These are phyloP conservation scores for Pseudogymnoascus pannorum DNA, from an alignment of 2,329 filamentous ascomycete genomes.

Conservation along the genomic window DNA sequence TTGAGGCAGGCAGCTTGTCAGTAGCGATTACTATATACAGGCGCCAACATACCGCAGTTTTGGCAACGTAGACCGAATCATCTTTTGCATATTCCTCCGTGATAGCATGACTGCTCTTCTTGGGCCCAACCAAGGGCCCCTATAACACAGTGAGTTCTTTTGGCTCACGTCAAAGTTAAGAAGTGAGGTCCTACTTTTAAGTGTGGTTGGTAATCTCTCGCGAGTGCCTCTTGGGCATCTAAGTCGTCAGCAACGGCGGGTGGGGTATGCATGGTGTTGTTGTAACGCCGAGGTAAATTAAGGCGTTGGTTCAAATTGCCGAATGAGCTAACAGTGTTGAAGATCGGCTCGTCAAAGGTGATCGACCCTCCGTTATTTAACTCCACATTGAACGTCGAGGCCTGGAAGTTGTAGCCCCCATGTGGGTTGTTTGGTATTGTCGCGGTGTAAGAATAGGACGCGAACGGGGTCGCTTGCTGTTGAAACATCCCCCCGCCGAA, in stretches of 20 bases:
- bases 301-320: not conserved
- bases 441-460: not conserved
- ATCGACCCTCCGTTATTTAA: conserved; percentile 8
- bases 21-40: not conserved
- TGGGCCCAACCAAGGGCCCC: conserved; percentile 77
- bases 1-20: conserved; percentile 14
- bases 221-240: conserved; percentile 51
- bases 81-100: conserved; percentile 85
- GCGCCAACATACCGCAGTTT: conserved; percentile 64
- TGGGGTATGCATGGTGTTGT: conserved; percentile 20
- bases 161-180: not conserved
- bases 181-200: conserved; percentile 40
- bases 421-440: conserved; percentile 6
- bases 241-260: conserved; percentile 20
- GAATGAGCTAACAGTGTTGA: conserved; percentile 3
- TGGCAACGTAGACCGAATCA: conserved; percentile 75
- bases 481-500: conserved; percentile 6
- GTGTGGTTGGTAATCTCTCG: conserved; percentile 51
- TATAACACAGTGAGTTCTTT: conserved; percentile 36
- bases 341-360: conserved; percentile 11
- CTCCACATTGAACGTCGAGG: not conserved
- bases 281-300: conserved; percentile 10
- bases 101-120: conserved; percentile 68
- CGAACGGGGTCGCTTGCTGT: not conserved
- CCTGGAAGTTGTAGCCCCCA: not conserved